Conservation (phyloP, 139 green algal genomes). For the Asterochloris sp. region DNA sequence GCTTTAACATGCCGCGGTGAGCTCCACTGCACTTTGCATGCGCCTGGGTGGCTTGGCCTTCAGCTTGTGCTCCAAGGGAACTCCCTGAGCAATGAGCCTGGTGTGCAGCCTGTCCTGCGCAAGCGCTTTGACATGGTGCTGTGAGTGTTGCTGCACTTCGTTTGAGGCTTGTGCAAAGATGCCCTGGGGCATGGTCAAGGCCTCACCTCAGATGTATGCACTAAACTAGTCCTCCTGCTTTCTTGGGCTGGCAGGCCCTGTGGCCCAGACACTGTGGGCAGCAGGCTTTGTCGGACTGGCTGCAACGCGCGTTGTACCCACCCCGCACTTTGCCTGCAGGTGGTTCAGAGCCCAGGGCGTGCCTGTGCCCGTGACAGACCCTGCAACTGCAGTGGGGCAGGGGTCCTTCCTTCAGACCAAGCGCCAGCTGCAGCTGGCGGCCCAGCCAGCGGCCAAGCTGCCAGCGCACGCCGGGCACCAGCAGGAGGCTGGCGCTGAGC, state of each 20-base stretch:
- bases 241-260: not conserved
- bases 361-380: slow-evolving; percentile 7
- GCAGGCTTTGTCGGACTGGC: not conserved
- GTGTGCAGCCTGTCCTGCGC: slow-evolving; percentile 61
- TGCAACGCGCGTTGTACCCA: not conserved
- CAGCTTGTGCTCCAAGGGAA: slow-evolving; percentile 60
- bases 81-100: slow-evolving; percentile 32
- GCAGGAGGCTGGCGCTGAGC: too few species aligned
- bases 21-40: too few species aligned
- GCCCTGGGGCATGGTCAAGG: too few species aligned
- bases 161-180: too few species aligned
- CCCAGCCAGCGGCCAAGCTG: not conserved
- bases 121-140: slow-evolving; percentile 73
- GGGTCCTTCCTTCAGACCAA: not conserved
- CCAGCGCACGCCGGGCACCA: not conserved
- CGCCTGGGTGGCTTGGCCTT: too few species aligned
- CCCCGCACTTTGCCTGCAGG: not conserved
- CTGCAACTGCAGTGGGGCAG: slow-evolving; percentile 4
- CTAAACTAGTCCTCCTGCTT: too few species aligned
- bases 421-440: not conserved
- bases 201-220: too few species aligned
- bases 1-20: slow-evolving; percentile 72
- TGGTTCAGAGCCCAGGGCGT: slow-evolving; percentile 45
- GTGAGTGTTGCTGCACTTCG: not conserved
- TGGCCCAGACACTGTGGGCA: not conserved